Evolutionary conservation across 179 eudicot genomes (phyloP), one percentile per base, ranked within the genome.

Genomic region (Silene noctiflora): DNA sequence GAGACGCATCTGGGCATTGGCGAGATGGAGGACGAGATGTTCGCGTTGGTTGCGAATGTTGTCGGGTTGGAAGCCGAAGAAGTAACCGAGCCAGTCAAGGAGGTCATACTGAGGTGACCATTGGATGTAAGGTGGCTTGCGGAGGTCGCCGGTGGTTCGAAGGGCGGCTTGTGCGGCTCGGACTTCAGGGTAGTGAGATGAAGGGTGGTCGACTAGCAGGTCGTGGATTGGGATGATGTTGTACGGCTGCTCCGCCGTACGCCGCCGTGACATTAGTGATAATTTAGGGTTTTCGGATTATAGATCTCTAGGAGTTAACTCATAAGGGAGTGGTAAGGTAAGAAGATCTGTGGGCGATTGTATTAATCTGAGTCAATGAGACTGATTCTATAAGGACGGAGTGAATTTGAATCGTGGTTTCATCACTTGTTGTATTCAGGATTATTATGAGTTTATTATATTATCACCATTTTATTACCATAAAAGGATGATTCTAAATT

Each of bases 151-250:
- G 46, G 85, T 86, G 78, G 92, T 51, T 19, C 88, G 87, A 6
- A 94, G 91, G 20, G 96, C 91, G 56, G 97, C 85, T 24, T 91
- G 77, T 53, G 98, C 96, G 44, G 96, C 97, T 3, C 98, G 90
- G 2, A 94, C 97, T 71, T 94, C 96, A 0, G 98, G 98, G 82
- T 82, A 91, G 13, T 95, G 90, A 80, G 90, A 89, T 4, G 97
- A 91, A 0, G 98, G 98, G 84, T 94, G 98, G 87, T 94, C 97
- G 10, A 92, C 88, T 31, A 90, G 82, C 71, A 94, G 90, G 80
- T 94, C 88, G 83, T 94, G 95, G 83, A 94, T 79, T 21, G 98
- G 98, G 79, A 94, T 94, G 31, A 94, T 90, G 88, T 94, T 94
- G 88, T 87, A 94, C 48, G 86, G 66, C 16, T 72, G 27, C 33